Evolutionary conservation across 345 rosid species (phyloP), one percentile per base, ranked within the genome.

Genomic region (Acer negundo): DNA sequence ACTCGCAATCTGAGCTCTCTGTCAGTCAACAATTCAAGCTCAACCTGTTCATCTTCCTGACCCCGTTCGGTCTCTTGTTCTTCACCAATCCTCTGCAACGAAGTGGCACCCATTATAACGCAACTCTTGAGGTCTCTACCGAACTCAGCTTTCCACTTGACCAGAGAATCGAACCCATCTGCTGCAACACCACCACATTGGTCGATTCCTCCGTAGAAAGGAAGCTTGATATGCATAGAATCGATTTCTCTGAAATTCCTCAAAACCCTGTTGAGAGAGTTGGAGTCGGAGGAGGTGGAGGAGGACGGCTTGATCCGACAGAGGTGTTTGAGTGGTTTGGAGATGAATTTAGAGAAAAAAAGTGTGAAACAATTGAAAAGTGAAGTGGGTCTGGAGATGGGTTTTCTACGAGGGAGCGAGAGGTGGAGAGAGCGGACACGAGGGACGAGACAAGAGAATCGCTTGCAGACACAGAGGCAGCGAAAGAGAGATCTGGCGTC

Each of bases 81-180:
- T 24, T 28, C 44, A 59, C 11, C 58, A 23, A 62, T 66, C 46
- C 24, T 63, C 11, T 51, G 47, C 47, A 80, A 76, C 31, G 84
- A 84, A 26, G 78, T 69, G 22, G 89, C 90, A 1, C 85, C 82
- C 51, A 89, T 76, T 47, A 87, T 81, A 64, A 83, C 59, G 70
- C 90, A 87, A 67, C 78, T 72, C 65, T 83, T 73, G 67, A 87
- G 63, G 44, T 72, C 70, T 20, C 75, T 62, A 0, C 87, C 88
- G 53, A 84, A 87, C 26, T 67, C 80, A 3, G 92, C 92, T 17
- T 75, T 75, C 90, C 92, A 89, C 75, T 80, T 83, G 19, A 89
- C 78, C 23, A 85, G 35, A 10, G 78, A 78, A 73, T 78, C 81
- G 10, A 58, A 58, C 62, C 62, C 62, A 51, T 51, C 56, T 16